Base-by-base conservation (phyloP, 2,329 filamentous ascomycete genomes). In the Hortaea werneckii region DNA sequence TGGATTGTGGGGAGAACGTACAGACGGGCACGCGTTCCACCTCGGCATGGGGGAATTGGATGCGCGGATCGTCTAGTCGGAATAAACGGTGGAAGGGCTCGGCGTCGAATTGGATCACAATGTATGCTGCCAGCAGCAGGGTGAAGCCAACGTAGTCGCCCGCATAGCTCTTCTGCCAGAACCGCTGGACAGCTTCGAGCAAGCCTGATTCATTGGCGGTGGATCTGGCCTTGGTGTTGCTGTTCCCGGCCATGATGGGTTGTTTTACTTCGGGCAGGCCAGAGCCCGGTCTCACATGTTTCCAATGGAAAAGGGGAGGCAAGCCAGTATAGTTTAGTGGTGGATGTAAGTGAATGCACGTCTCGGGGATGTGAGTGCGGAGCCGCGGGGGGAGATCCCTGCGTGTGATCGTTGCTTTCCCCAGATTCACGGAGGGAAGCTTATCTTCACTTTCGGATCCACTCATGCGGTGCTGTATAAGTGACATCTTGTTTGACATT, bases 61-160 rank as follows among this genome's bases (percentile, higher is more conserved):
- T 87, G 42, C 80, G 73, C 26, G 85, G 76, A 63, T 96, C 87
- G 62, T 88, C 85, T 51, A 96, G 77, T 53, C 80, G 85, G 69
- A 98, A 96, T 79, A 95, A 84, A 67, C 87, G 87, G 65, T 96
- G 88, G 64, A 96, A 96, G 0, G 92, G 92, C 50, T 83, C 81
- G 56, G 86, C 76, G 57, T 85, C 70, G 38, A 87, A 73, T 76
- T 86, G 60, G 6, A 54, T 39, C 30, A 81, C 57, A 12, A 84
- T 65, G 66, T 86, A 92, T 43, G 75, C 78, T 5, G 73, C 69
- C 6, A 87, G 59, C n/a, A 96, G 72, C 35, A 85, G 65, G 1
- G 73, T 69, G 51, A 96, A 78, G 32, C 87, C 87, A 29, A 94
- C 67, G 67, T 94, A 95, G 64, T 98, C 92, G 5, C 86, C 80